A percentile compares a stretch with the other conserved stretches of the same genome.
Conservation (phyloP, 305 asterid species). For the Fraxinus velutina region DNA sequence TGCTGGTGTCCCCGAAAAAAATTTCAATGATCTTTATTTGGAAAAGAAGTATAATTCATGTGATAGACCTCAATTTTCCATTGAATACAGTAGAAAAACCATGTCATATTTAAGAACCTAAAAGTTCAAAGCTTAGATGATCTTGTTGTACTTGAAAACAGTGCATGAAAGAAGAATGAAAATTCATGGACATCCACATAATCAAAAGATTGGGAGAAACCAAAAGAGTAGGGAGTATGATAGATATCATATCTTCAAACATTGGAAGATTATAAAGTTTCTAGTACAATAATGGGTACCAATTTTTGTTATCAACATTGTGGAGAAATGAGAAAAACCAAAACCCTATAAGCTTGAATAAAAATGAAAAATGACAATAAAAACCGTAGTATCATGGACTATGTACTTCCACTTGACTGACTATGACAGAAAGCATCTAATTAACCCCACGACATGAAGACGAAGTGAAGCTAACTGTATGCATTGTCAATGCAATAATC, state of each 20-base stretch:
- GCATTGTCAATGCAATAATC: background rate
- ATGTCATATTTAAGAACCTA: background rate
- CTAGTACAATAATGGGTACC: background rate
- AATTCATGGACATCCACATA: background rate
- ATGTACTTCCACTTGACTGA: background rate
- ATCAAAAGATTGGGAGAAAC: background rate
- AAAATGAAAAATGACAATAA: background rate
- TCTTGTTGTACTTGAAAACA: background rate
- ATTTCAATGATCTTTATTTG: background rate
- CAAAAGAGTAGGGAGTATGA: background rate
- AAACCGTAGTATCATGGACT: background rate
- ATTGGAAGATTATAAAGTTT: background rate
- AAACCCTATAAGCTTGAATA: background rate
- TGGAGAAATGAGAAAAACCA: background rate
- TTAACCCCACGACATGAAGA: background rate
- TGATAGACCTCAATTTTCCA: background rate
- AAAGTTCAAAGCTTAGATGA: background rate
- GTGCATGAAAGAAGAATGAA: background rate
- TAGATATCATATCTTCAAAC: background rate
- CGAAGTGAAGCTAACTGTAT: background rate
- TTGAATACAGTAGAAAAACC: conserved; percentile 10
- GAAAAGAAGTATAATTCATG: background rate
- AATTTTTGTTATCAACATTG: background rate
- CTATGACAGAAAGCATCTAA: background rate
- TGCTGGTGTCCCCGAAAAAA: background rate